Evolutionary conservation across 805 yeast genomes (phyloP).

Genomic region (Wickerhamomyces hampshirensis): DNA sequence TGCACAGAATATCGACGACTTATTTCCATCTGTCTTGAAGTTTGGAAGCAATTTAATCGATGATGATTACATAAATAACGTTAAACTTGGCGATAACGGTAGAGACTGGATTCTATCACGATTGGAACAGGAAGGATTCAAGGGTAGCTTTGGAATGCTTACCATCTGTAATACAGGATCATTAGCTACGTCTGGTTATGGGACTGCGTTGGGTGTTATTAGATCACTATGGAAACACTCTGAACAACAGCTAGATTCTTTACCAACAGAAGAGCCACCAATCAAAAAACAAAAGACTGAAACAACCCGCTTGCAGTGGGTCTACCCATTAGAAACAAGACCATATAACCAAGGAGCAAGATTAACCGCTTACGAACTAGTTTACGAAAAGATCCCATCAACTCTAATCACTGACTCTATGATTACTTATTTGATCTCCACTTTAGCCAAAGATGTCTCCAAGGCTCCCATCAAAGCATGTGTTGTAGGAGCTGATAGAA

Average conservation of each 20-base stretch:
- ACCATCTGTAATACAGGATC: slow-evolving; percentile 97
- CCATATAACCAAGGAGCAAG: slow-evolving; percentile 97
- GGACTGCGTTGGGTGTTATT: slow-evolving; percentile 92
- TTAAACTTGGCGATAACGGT: slow-evolving; percentile 76
- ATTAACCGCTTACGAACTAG: slow-evolving; percentile 85
- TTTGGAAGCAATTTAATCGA: slow-evolving; percentile 57
- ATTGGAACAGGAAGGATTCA: slow-evolving; percentile 42
- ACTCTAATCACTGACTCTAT: slow-evolving; percentile 88
- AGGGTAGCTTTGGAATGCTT: slow-evolving; percentile 71
- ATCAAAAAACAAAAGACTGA: slow-evolving; percentile 24
- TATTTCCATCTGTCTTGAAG: slow-evolving; percentile 31
- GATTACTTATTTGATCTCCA: slow-evolving; percentile 71
- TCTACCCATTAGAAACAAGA: slow-evolving; percentile 87
- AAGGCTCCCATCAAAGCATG: slow-evolving; percentile 75
- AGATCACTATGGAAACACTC: slow-evolving; percentile 59
- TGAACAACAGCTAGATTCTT: slow-evolving; percentile 28
- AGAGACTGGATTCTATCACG: slow-evolving; percentile 53
- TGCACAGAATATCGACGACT: slow-evolving; percentile 19
- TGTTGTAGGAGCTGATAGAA: slow-evolving; percentile 86
- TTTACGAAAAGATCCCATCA: slow-evolving; percentile 81
- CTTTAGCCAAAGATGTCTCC: slow-evolving; percentile 26
- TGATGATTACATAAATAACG: slow-evolving; percentile 76
- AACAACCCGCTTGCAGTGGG: slow-evolving; percentile 55
- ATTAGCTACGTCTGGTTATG: slow-evolving; percentile 94
- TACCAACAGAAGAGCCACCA: slow-evolving; percentile 17